Conservation (phyloP, 225 moss, liverwort and hornwort genomes). For the Polytrichum commune region DNA sequence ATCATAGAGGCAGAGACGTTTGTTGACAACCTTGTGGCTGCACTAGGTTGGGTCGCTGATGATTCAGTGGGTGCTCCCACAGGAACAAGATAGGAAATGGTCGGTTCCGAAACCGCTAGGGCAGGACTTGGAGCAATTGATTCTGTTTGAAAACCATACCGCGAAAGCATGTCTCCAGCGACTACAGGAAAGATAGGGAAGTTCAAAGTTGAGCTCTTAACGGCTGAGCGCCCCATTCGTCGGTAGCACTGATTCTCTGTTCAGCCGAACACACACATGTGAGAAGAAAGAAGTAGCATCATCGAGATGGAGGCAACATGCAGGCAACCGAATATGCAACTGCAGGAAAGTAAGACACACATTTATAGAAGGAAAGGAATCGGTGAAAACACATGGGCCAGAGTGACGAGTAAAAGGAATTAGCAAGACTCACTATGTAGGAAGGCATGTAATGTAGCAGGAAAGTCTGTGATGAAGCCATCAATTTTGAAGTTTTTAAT, state of each 20-base stretch:
- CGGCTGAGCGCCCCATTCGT: neutral
- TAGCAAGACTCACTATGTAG: constrained; percentile 6
- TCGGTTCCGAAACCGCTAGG: neutral
- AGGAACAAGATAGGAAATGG: constrained; percentile 4
- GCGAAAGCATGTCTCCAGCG: neutral
- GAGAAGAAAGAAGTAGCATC: neutral
- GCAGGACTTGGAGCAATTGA: constrained; percentile 5
- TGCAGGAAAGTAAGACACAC: neutral
- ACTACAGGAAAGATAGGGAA: neutral
- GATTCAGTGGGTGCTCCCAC: neutral
- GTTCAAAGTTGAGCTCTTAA: neutral
- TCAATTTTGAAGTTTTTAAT: constrained; percentile 29
- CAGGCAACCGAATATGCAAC: neutral
- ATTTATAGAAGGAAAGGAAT: neutral
- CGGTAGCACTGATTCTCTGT: constrained; percentile 4
- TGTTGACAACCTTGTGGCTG: neutral
- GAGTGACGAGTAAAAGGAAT: neutral
- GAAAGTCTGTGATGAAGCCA: constrained; percentile 52
- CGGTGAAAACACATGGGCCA: neutral
- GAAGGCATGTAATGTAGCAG: constrained; percentile 25
- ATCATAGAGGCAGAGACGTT: neutral
- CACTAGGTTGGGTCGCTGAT: neutral
- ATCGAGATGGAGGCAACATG: neutral
- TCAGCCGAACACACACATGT: neutral
- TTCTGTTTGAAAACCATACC: neutral